These are phyloP conservation scores for Aspergillus diversus DNA, from an alignment of 495 filamentous ascomycete species.

Conservation along the genomic window DNA sequence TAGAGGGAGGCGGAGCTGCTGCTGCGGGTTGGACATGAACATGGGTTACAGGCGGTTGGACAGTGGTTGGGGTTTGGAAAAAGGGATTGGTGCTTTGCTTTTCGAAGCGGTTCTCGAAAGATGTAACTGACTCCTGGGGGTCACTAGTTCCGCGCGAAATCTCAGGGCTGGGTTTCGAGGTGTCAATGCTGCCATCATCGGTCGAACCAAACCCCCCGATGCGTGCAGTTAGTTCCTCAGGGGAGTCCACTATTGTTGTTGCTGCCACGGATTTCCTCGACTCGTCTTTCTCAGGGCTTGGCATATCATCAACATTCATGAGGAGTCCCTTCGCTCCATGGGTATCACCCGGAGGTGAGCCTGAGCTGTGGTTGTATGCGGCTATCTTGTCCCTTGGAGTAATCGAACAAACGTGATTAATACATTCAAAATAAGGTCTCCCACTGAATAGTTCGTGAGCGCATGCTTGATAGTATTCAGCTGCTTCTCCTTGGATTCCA, in stretches of 20 bases:
- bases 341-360: background rate
- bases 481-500: conserved; percentile 45
- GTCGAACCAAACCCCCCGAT: conserved; percentile 2
- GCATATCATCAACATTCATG: conserved; percentile 38
- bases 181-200: background rate
- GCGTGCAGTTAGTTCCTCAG: conserved; percentile 10
- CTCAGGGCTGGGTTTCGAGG: background rate
- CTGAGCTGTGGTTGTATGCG: background rate
- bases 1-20: conserved; percentile 1
- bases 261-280: conserved; percentile 10
- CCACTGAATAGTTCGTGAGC: conserved; percentile 54
- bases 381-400: conserved; percentile 32
- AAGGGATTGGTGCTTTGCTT: conserved; percentile 19
- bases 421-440: conserved; percentile 54
- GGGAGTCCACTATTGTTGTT: conserved; percentile 18
- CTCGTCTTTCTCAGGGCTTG: conserved; percentile 12
- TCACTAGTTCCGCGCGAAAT: background rate
- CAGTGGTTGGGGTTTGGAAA: conserved; percentile 6
- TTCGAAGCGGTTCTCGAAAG: conserved; percentile 1
- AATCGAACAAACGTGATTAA: conserved; percentile 51
- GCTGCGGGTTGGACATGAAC: conserved; percentile 8
- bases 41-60: conserved; percentile 15
- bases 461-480: conserved; percentile 59
- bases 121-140: background rate
- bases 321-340: conserved; percentile 24